phyloP scores from a whole-genome alignment of 2,329 filamentous ascomycete genomes.

The Monosporascus sp. region DNA sequence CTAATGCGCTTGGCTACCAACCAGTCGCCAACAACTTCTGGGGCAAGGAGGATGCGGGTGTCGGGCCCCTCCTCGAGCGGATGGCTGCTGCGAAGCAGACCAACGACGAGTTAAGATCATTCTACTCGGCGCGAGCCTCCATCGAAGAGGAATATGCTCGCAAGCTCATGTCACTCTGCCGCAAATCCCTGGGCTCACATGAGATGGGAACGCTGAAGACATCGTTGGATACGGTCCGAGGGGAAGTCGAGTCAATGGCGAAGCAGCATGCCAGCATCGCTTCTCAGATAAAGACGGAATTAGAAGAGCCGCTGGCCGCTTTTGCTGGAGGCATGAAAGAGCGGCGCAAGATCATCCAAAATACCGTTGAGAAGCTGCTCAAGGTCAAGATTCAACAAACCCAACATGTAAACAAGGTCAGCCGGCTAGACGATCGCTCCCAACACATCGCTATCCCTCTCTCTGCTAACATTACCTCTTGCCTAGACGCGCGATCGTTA shows the following conservation, averaged over 20 bases:
- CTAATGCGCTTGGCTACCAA: constrained; percentile 13
- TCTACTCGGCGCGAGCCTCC: constrained; percentile 84
- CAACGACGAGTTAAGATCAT: constrained; percentile 85
- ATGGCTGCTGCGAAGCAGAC: constrained; percentile 94
- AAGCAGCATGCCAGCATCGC: constrained; percentile 91
- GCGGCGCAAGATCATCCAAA: constrained; percentile 90
- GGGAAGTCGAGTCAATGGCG: constrained; percentile 86
- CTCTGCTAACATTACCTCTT: constrained; percentile 7
- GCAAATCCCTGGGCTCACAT: constrained; percentile 83
- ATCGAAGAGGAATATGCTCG: constrained; percentile 96
- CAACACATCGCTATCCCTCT: background rate
- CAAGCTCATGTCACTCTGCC: constrained; percentile 78
- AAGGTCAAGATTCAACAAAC: constrained; percentile 94
- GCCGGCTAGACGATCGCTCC: constrained; percentile 12
- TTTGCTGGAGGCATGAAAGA: constrained; percentile 97
- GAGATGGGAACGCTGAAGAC: constrained; percentile 78
- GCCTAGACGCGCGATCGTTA: constrained; percentile 79
- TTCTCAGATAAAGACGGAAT: constrained; percentile 88
- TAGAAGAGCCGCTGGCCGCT: constrained; percentile 87
- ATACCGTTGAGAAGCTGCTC: constrained; percentile 86
- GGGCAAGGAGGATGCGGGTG: constrained; percentile 97
- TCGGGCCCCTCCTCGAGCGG: constrained; percentile 83
- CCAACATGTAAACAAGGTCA: constrained; percentile 81
- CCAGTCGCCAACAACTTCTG: constrained; percentile 98
- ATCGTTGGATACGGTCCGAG: constrained; percentile 82